phyloP scores from a whole-genome alignment of 805 yeast species.

The Blastobotrys muscicola region DNA sequence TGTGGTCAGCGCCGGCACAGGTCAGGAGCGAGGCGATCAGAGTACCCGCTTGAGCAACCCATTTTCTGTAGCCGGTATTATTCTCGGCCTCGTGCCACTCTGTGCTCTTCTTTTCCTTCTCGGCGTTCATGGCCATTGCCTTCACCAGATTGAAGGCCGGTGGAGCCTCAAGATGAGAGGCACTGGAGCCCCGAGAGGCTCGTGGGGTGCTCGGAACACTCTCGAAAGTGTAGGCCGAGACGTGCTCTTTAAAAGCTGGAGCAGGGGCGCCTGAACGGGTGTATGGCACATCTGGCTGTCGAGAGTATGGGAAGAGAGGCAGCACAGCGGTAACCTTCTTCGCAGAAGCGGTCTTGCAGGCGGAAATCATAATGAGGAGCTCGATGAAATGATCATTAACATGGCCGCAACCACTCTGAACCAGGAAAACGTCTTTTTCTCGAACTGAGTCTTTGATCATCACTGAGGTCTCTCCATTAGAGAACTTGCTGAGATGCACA shows the following conservation, averaged over 20 bases:
- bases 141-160: constrained; percentile 5
- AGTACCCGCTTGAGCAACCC: constrained; percentile 96
- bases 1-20: constrained; percentile 92
- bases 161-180: constrained; percentile 1
- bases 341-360: constrained; percentile 88
- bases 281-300: constrained; percentile 92
- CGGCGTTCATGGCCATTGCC: constrained; percentile 1
- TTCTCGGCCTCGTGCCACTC: constrained; percentile 10
- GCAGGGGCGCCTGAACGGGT: constrained; percentile 65
- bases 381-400: constrained; percentile 85
- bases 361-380: constrained; percentile 73
- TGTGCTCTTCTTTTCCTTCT: background rate
- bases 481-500: constrained; percentile 45
- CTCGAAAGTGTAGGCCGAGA: constrained; percentile 35
- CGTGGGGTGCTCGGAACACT: constrained; percentile 46
- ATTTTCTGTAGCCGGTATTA: constrained; percentile 72
- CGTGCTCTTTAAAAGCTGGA: background rate
- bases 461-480: constrained; percentile 92
- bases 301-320: constrained; percentile 89
- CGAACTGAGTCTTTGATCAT: constrained; percentile 81
- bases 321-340: constrained; percentile 80
- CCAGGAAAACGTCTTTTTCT: constrained; percentile 89
- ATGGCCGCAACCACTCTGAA: constrained; percentile 80
- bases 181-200: no score
- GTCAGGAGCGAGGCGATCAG: constrained; percentile 78